Evolutionary conservation across 2,329 filamentous ascomycete species (phyloP).

Genomic region (Microdochium trichocladiopsis): DNA sequence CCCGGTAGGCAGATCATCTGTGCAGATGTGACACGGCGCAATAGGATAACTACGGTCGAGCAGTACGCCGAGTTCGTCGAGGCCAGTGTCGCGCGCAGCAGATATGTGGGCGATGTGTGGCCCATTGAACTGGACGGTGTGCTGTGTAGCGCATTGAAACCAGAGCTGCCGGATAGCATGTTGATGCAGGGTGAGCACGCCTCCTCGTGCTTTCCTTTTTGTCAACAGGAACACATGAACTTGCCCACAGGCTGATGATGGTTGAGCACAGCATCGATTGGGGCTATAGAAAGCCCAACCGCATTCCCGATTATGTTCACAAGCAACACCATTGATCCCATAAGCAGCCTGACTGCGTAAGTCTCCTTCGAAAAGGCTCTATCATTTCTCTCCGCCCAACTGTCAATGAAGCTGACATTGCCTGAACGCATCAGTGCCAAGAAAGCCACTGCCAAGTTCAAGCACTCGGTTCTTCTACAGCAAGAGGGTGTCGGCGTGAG

Average conservation of each 20-base stretch:
- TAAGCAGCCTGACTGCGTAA: no score
- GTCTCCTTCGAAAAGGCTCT: no score
- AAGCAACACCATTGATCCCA: slow-evolving; percentile 28
- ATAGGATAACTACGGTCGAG: slow-evolving; percentile 18
- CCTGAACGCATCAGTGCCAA: no score
- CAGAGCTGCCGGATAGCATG: slow-evolving; percentile 20
- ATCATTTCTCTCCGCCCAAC: no score
- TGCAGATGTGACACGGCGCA: slow-evolving; percentile 19
- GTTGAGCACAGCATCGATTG: slow-evolving; percentile 11
- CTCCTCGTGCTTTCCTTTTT: no score
- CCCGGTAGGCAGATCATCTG: slow-evolving; percentile 14
- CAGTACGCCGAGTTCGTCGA: slow-evolving; percentile 15
- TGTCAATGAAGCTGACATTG: no score
- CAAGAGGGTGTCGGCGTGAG: slow-evolving; percentile 27
- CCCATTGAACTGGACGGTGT: slow-evolving; percentile 16
- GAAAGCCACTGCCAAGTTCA: slow-evolving; percentile 20
- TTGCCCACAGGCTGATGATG: no score
- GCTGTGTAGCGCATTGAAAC: slow-evolving; percentile 14
- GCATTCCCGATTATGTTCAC: slow-evolving; percentile 29
- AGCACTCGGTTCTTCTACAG: slow-evolving; percentile 18
- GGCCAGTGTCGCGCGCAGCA: slow-evolving; percentile 16
- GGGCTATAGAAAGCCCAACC: slow-evolving; percentile 6
- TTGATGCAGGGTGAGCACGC: slow-evolving; percentile 13
- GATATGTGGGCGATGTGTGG: slow-evolving; percentile 21
- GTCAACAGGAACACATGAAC: no score